Base-by-base conservation (phyloP, 2,329 filamentous ascomycete genomes). In the Colletotrichum musicola region DNA sequence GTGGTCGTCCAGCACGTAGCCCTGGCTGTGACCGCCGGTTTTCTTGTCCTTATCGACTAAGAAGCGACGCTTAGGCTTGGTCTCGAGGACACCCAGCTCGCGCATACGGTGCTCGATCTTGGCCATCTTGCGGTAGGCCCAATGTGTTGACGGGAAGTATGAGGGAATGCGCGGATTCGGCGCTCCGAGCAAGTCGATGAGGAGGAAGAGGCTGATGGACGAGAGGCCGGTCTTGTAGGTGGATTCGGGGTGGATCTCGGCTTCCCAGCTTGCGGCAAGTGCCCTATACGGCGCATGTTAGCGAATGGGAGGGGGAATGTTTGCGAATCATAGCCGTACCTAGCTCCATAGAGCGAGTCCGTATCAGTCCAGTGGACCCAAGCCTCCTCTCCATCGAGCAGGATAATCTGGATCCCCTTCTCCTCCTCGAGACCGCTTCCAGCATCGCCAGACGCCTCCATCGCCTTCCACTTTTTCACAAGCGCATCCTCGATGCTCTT, bases 381-480 rank as follows among this genome's bases (percentile, higher is more conserved):
- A 0, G 96, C 95, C 80, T 99, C 96, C 81, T 99, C 96, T 4
- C 96, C 96, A 75, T 99, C 96, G 7, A 99, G 81, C 63, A 99
- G 86, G 30, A 99, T 72, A 30, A 99, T 92, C 82, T 98, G 96
- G 40, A 99, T 86, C 1, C 95, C 95, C 75, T 89, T 90, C 71
- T 93, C 89, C 73, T 92, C 92, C 49, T 94, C 93, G 22, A 96
- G 79, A 1, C 82, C 85, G 25, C 80, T 78, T 2, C 83, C 84
- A 6, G 75, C 80, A 51, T 86, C 82, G 5, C 88, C 91, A 4
- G 86, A 84, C 4, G 83, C 86, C 71, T 89, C 79, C 88, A 95
- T 93, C 38, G 85, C 86, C 35, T 88, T 86, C 93, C 96, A 98
- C 81, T 95, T 97, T 76, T 86, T 87, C 35, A 91, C 93, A 77